These are phyloP conservation scores for Dysphania ambrosioides DNA, from an alignment of 148 eudicot species.

Conservation along the genomic window DNA sequence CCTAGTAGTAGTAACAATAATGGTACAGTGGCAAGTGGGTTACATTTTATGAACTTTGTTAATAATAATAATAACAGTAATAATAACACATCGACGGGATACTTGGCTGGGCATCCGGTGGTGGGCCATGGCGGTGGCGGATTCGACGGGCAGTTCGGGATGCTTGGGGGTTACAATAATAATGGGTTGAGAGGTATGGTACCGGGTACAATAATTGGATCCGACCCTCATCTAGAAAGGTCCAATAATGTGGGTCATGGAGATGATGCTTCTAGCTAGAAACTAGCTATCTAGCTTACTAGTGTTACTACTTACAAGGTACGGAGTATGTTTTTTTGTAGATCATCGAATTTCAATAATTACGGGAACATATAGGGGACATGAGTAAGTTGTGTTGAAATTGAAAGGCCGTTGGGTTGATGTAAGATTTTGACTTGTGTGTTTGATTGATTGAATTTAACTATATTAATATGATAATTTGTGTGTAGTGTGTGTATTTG, in stretches of 20 bases:
- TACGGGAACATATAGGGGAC: no score
- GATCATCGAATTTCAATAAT: no score
- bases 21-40: slow-evolving; percentile 24
- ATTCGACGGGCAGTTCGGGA: slow-evolving; percentile 25
- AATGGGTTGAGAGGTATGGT: slow-evolving; percentile 12
- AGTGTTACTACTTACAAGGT: no score
- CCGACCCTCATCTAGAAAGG: slow-evolving; percentile 24
- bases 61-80: neutral
- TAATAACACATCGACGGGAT: slow-evolving; percentile 6
- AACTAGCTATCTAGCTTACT: slow-evolving; percentile 16
- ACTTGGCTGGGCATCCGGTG: slow-evolving; percentile 6
- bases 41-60: slow-evolving; percentile 40
- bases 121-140: slow-evolving; percentile 21
- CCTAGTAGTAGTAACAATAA: slow-evolving; percentile 12
- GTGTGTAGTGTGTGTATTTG: no score
- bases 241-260: slow-evolving; percentile 26
- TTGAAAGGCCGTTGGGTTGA: no score
- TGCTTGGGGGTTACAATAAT: slow-evolving; percentile 22
- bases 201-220: slow-evolving; percentile 22
- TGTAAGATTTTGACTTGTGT: no score
- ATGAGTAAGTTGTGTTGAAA: no score
- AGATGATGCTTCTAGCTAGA: slow-evolving; percentile 23
- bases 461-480: no score
- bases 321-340: no score
- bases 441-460: no score